phyloP scores from a whole-genome alignment of 2,329 filamentous ascomycete genomes.

The Stagonosporopsis rhizophila region DNA sequence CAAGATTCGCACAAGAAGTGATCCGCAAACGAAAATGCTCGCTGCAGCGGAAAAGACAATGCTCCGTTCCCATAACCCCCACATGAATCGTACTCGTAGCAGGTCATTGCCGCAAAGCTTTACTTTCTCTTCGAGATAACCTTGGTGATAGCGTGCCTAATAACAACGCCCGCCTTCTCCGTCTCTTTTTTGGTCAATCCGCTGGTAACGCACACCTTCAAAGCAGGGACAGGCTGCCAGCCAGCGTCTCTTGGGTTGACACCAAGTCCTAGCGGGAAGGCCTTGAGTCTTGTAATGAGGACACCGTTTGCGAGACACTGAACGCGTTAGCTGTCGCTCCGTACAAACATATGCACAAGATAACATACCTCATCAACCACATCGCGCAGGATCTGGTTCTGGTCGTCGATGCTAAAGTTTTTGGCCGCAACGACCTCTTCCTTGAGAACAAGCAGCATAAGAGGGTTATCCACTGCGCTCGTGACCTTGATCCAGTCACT shows the following conservation, averaged over 20 bases:
- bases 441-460: slow-evolving; percentile 85
- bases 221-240: slow-evolving; percentile 76
- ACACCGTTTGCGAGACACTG: slow-evolving; percentile 87
- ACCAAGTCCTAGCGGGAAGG: slow-evolving; percentile 66
- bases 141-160: slow-evolving; percentile 93
- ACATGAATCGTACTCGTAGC: slow-evolving; percentile 9
- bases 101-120: neutral
- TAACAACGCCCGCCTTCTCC: slow-evolving; percentile 87
- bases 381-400: slow-evolving; percentile 85
- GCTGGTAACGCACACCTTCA: slow-evolving; percentile 90
- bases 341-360: neutral
- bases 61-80: neutral
- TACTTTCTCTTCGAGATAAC: slow-evolving; percentile 70
- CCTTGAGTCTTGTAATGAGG: slow-evolving; percentile 85
- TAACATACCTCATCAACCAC: slow-evolving; percentile 88
- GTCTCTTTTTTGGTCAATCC: slow-evolving; percentile 92
- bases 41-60: neutral
- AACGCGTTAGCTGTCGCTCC: slow-evolving; percentile 20
- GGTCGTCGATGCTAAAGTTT: slow-evolving; percentile 73
- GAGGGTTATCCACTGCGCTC: slow-evolving; percentile 82
- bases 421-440: slow-evolving; percentile 77
- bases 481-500: slow-evolving; percentile 91
- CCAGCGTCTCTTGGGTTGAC: slow-evolving; percentile 69
- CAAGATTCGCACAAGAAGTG: slow-evolving; percentile 9
- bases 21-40: slow-evolving; percentile 3